Evolutionary conservation across 2,329 filamentous ascomycete species (phyloP).

Genomic region (Penicillium sp.): DNA sequence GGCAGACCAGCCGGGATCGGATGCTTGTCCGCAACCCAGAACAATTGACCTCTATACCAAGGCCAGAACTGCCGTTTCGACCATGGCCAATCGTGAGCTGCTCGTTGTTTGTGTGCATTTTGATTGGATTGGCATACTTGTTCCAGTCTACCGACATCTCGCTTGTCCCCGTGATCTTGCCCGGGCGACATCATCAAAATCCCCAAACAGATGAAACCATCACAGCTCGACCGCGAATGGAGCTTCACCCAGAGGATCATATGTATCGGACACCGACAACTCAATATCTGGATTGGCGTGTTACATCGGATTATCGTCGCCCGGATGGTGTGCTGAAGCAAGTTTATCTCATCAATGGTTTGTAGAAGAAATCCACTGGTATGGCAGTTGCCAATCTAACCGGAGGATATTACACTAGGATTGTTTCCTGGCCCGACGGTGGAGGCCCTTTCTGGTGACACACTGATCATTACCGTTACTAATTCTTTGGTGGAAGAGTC

Average conservation of each 20-base stretch:
- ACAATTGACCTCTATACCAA: background rate
- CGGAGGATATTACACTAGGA: constrained; percentile 21
- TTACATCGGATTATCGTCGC: constrained; percentile 40
- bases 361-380: background rate
- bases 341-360: constrained; percentile 53
- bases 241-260: constrained; percentile 48
- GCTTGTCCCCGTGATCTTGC: constrained; percentile 3
- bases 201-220: background rate
- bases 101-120: constrained; percentile 15
- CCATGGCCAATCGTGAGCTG: constrained; percentile 13
- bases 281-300: constrained; percentile 42
- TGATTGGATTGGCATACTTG: constrained; percentile 18
- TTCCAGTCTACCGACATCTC: constrained; percentile 5
- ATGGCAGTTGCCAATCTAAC: background rate
- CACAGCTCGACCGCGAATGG: constrained; percentile 21
- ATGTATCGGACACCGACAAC: constrained; percentile 36
- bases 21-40: constrained; percentile 6
- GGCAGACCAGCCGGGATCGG: constrained; percentile 19
- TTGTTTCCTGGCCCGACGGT: constrained; percentile 52
- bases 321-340: constrained; percentile 54
- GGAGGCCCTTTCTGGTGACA: constrained; percentile 50
- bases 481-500: constrained; percentile 44
- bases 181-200: background rate
- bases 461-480: constrained; percentile 43
- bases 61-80: background rate